These are phyloP conservation scores for Epipyxis sp. DNA, from an alignment of 108 stramenopile genomes.

Conservation along the genomic window DNA sequence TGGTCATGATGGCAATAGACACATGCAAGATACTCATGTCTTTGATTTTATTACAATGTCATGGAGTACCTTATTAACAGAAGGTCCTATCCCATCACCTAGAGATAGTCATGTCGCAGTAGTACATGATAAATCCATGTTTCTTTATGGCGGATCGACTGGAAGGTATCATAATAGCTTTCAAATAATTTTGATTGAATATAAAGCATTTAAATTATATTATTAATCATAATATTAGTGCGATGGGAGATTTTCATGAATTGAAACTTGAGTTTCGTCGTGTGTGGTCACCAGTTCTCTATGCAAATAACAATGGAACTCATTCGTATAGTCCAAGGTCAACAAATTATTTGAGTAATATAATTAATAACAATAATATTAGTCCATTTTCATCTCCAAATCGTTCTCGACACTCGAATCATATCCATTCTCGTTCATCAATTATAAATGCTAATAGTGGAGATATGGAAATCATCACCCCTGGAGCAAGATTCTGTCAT, in stretches of 20 bases:
- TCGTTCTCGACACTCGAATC: too few relatives aligned
- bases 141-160: constrained; percentile 82
- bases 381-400: background rate
- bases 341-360: background rate
- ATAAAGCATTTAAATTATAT: too few relatives aligned
- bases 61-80: constrained; percentile 67
- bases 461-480: constrained; percentile 16
- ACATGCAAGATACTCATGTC: constrained; percentile 84
- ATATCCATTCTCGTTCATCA: background rate
- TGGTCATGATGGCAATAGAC: constrained; percentile 87
- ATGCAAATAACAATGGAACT: too few relatives aligned
- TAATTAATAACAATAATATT: background rate
- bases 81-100: constrained; percentile 73
- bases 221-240: too few relatives aligned
- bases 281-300: constrained; percentile 1
- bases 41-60: constrained; percentile 75
- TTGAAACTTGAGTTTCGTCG: constrained; percentile 59
- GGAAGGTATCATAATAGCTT: too few relatives aligned
- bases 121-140: constrained; percentile 72
- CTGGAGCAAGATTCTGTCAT: constrained; percentile 84
- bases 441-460: background rate
- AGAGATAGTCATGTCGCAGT: constrained; percentile 86
- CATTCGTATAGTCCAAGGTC: too few relatives aligned
- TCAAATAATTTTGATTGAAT: too few relatives aligned
- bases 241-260: constrained; percentile 93